Conservation (phyloP, 192 early-diverging fungal species). For the Funneliformis mosseae region DNA sequence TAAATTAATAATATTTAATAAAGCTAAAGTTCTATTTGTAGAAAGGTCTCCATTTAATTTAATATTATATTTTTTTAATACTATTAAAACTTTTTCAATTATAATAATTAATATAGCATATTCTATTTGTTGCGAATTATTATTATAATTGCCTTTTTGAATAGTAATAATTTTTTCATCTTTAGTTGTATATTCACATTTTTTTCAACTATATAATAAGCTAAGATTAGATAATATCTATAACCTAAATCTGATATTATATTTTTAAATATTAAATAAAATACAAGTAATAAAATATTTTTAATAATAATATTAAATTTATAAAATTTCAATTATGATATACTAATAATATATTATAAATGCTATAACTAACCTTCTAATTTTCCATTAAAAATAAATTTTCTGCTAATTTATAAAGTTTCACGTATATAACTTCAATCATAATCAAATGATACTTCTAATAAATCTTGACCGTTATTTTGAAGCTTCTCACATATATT, state of each 20-base stretch:
- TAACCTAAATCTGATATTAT: too few relatives aligned
- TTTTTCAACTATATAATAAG: constrained; percentile 5
- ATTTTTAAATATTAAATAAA: too few relatives aligned
- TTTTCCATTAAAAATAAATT: constrained; percentile 9
- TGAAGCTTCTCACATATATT: neutral
- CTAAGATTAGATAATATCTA: neutral
- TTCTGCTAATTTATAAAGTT: neutral
- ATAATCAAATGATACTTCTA: constrained; percentile 15
- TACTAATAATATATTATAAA: too few relatives aligned
- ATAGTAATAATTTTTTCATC: neutral
- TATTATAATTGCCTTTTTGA: constrained; percentile 16
- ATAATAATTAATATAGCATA: neutral
- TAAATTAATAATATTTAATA: neutral
- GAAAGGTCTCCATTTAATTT: constrained; percentile 8
- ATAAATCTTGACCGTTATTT: neutral
- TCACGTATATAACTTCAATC: neutral
- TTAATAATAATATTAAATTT: neutral
- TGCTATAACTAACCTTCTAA: neutral
- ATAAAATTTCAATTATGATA: neutral
- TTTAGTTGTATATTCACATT: constrained; percentile 2
- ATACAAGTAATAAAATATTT: neutral
- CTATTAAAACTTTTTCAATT: neutral
- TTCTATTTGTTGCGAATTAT: neutral
- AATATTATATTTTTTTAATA: neutral
- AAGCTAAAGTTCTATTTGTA: neutral